Evolutionary conservation across 2,329 filamentous ascomycete genomes (phyloP), one percentile per base, ranked within the genome.

Genomic region (Aureobasidium sp.): DNA sequence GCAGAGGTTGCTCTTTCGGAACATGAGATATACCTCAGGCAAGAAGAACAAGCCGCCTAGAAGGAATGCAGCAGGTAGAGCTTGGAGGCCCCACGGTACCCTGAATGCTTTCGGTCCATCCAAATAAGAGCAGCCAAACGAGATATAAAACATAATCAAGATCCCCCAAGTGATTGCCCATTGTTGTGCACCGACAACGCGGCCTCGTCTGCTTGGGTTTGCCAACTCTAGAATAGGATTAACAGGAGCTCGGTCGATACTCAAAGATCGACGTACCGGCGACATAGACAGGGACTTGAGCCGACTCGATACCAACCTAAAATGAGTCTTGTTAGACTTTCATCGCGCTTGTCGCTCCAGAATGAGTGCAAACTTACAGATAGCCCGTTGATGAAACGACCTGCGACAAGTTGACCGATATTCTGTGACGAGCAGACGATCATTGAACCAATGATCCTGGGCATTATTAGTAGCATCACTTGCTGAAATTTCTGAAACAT

Each of bases 321-420:
- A 20, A 48, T 15, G 29, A 6, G 2, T n/a, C 15, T 8, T 12
- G 6, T 48, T 12, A 44, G 41, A 23, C 12, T 5, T 26, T 44
- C 2, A 9, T 3, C 15, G 32, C 2, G 20, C 10, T 12, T 23
- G 20, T 12, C 5, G 3, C 20, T 23, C 9, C 3, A 23, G 9
- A 23, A 5, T 23, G 6, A 12, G 17, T 5, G 20, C 10, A 10
- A 23, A 44, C 41, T 17, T n/a, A 91, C 87, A 62, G 85, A 86
- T 66, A 91, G 69, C 44, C 89, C 89, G 65, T 88, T 87, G 72
- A 91, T 83, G 65, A 87, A 76, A 64, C 89, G 85, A 3, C 88
- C 88, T 2, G 82, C 82, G 63, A 89, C 84, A 20, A 92, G 80
- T 86, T 91, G 90, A 36, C 77, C 80, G 46, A 91, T 82, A 68